These are phyloP conservation scores for Selaginella moellendorffii DNA, from an alignment of 75 land plant genomes.

Conservation along the genomic window DNA sequence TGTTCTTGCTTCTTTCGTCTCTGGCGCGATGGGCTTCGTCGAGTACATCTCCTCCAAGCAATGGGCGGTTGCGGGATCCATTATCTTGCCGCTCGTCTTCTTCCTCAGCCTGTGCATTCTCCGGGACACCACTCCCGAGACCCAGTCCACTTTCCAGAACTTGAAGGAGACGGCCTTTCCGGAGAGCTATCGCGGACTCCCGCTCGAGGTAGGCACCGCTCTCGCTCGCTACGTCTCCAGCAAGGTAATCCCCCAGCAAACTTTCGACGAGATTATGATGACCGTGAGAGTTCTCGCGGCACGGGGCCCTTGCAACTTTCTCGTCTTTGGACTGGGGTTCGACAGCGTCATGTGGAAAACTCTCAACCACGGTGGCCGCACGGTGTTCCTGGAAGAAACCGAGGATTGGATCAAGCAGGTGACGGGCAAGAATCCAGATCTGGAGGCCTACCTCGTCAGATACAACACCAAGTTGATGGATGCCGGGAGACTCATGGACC, in stretches of 20 bases:
- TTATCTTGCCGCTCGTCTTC: not conserved
- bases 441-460: slow-evolving; percentile 53
- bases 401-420: not conserved
- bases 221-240: not conserved
- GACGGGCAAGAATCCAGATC: not conserved
- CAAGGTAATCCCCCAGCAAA: slow-evolving; percentile 19
- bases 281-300: slow-evolving; percentile 25
- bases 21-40: not conserved
- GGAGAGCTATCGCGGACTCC: not conserved
- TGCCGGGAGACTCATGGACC: slow-evolving; percentile 12
- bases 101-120: not conserved
- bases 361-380: slow-evolving; percentile 6
- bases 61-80: not conserved
- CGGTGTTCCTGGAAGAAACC: slow-evolving; percentile 9
- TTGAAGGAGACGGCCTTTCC: not conserved
- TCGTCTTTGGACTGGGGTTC: slow-evolving; percentile 50
- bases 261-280: slow-evolving; percentile 25
- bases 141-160: not conserved
- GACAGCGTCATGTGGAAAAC: slow-evolving; percentile 7
- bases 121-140: not conserved
- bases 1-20: too few species aligned
- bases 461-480: slow-evolving; percentile 44
- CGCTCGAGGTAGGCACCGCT: not conserved
- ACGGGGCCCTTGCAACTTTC: slow-evolving; percentile 44
- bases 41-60: not conserved